These are phyloP conservation scores for Linderina pennispora DNA, from an alignment of 192 early-diverging fungal species.

Conservation along the genomic window DNA sequence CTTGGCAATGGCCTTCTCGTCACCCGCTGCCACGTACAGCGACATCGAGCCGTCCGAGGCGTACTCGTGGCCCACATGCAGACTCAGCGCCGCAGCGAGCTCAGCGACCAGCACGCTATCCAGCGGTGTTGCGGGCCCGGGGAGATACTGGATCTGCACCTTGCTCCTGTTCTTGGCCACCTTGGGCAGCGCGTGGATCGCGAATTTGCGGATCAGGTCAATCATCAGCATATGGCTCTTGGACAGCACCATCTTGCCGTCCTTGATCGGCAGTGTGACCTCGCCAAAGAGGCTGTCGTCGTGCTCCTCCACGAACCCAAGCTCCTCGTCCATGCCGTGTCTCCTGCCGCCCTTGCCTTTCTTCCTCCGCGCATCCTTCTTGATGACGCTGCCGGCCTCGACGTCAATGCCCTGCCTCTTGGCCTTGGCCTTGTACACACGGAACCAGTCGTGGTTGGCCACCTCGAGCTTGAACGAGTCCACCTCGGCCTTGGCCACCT, in stretches of 20 bases:
- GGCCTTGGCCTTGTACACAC: slow-evolving; percentile 45
- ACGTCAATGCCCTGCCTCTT: slow-evolving; percentile 27
- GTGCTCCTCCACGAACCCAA: slow-evolving; percentile 4
- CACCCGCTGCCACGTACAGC: slow-evolving; percentile 37
- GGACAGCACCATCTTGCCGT: slow-evolving; percentile 27
- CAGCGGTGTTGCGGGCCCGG: slow-evolving; percentile 25
- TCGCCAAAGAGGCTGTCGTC: slow-evolving; percentile 26
- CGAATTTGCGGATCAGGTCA: slow-evolving; percentile 34
- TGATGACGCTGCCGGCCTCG: slow-evolving; percentile 14
- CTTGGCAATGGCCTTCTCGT: slow-evolving; percentile 30
- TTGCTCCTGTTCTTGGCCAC: slow-evolving; percentile 16
- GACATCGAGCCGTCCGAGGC: slow-evolving; percentile 33
- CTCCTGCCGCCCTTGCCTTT: neutral
- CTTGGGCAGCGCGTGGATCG: slow-evolving; percentile 35
- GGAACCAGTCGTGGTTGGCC: slow-evolving; percentile 44
- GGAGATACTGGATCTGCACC: slow-evolving; percentile 39
- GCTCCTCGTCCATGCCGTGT: slow-evolving; percentile 2
- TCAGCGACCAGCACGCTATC: slow-evolving; percentile 33
- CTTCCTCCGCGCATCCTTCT: neutral
- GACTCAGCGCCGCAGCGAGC: slow-evolving; percentile 27
- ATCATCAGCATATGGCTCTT: slow-evolving; percentile 32
- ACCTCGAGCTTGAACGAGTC: slow-evolving; percentile 45
- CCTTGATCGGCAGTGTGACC: slow-evolving; percentile 29
- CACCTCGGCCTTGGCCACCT: slow-evolving; percentile 43
- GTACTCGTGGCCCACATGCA: slow-evolving; percentile 43